Conservation (phyloP, 805 yeast genomes). For the Candida germanica region DNA sequence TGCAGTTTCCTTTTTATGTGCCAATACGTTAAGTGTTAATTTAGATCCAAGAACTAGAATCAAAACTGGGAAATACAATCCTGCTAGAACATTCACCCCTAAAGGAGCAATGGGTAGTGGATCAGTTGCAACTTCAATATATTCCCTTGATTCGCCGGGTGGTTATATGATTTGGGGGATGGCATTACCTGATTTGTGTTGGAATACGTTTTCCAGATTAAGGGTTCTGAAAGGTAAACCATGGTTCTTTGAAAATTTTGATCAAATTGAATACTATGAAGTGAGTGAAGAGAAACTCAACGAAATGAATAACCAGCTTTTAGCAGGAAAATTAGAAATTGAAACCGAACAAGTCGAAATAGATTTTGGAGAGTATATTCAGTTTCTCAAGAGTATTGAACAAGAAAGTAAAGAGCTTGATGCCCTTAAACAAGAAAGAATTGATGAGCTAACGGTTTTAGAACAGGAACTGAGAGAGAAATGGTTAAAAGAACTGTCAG, state of each 20-base stretch:
- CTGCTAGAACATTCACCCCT: conserved; percentile 93
- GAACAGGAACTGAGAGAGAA: conserved; percentile 16
- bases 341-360: conserved; percentile 25
- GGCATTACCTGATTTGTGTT: conserved; percentile 59
- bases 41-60: conserved; percentile 93
- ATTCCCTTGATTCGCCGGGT: conserved; percentile 97
- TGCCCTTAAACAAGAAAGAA: conserved; percentile 8
- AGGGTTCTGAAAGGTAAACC: conserved; percentile 17
- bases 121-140: conserved; percentile 97
- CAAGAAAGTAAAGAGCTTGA: conserved; percentile 20
- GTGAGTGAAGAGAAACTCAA: conserved; percentile 38
- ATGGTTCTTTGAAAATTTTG: conserved; percentile 31
- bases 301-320: conserved; percentile 22
- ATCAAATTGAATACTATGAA: conserved; percentile 33
- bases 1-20: conserved; percentile 93
- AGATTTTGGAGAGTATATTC: conserved; percentile 28
- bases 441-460: conserved; percentile 14
- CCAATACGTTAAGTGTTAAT: conserved; percentile 98
- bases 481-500: conserved; percentile 22
- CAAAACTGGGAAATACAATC: conserved; percentile 91
- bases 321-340: conserved; percentile 25
- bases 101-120: conserved; percentile 98
- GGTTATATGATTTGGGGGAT: conserved; percentile 81
- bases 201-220: conserved; percentile 31
- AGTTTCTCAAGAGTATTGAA: conserved; percentile 23